Conservation (phyloP, 192 early-diverging fungal genomes). For the Backusella macrospora region DNA sequence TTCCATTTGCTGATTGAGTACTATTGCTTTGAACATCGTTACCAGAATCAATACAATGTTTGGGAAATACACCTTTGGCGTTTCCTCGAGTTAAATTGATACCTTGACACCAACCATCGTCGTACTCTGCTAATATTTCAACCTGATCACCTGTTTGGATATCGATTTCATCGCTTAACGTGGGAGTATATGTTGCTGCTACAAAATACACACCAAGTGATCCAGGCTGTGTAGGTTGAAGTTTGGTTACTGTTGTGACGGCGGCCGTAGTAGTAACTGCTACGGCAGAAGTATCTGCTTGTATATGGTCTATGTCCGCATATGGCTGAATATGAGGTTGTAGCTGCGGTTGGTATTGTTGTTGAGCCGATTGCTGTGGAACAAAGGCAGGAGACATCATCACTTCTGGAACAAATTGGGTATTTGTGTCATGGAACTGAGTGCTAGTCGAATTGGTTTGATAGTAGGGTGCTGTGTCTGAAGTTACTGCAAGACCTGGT, state of each 20-base stretch:
- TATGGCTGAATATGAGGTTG: slow-evolving; percentile 21
- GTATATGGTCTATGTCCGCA: slow-evolving; percentile 1
- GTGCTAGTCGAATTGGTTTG: background rate
- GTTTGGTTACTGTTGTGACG: background rate
- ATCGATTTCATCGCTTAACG: slow-evolving; percentile 59
- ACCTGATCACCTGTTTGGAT: slow-evolving; percentile 59
- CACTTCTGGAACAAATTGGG: background rate
- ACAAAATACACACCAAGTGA: slow-evolving; percentile 56
- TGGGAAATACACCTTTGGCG: slow-evolving; percentile 58
- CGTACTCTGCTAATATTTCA: slow-evolving; percentile 56
- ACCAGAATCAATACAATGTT: slow-evolving; percentile 50
- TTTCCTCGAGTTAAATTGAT: slow-evolving; percentile 53
- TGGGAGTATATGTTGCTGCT: slow-evolving; percentile 51
- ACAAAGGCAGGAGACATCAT: background rate
- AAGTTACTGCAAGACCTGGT: slow-evolving; percentile 16
- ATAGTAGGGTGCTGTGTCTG: slow-evolving; percentile 10
- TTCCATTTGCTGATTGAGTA: background rate
- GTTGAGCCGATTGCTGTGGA: background rate
- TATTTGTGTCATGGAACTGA: slow-evolving; percentile 20
- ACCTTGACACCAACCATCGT: slow-evolving; percentile 65
- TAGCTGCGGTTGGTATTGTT: slow-evolving; percentile 23
- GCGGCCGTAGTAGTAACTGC: background rate
- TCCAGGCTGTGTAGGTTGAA: slow-evolving; percentile 29
- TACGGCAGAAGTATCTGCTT: background rate
- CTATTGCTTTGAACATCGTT: background rate